Base-by-base conservation (phyloP, 768 basidiomycete genomes). In the Tricholoma bakamatsutake region DNA sequence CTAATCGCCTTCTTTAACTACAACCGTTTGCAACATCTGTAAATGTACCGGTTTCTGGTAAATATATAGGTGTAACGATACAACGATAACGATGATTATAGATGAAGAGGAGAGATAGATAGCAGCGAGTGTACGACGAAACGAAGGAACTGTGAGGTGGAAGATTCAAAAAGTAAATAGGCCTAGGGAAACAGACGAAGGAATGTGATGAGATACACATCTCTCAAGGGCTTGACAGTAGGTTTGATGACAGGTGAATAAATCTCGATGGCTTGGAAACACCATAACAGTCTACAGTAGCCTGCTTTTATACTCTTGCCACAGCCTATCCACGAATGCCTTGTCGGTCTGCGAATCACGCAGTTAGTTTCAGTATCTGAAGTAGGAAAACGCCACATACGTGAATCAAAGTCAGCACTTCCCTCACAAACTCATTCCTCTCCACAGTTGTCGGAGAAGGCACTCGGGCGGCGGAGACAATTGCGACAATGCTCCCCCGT, bases 281-380 rank as follows among this genome's bases (percentile, higher is more conserved):
- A 40, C 18, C 13, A 18, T 28, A 24, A 35, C 21, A 33, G 17
- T 31, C 45, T 60, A 63, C 13, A 49, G 58, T 55, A 63, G 37
- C 45, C 63, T 59, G 52, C 56, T 62, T 28, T 62, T 68, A 57
- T 85, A 87, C 43, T 81, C 78, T 56, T 71, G 74, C 72, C 76
- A 85, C 46, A 87, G 74, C 37, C 71, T 68, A 59, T 89, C 84
- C 56, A 84, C 84, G 61, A 88, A 89, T 13, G 73, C 68, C 60
- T 80, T 76, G 71, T 88, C 82, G 53, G 79, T 86, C 87, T 88
- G 61, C 27, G 27, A 47, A 31, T 13, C 33, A 17, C 52, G 56
- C 54, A 48, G 50, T 63, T 43, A 58, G 28, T 24, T 34, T 47
- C 46, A 24, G 43, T 31, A 45, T 54, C 37, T 45, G 15, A 8